These are phyloP conservation scores for Termitomyces sp. DNA, from an alignment of 768 basidiomycete species.

Conservation along the genomic window DNA sequence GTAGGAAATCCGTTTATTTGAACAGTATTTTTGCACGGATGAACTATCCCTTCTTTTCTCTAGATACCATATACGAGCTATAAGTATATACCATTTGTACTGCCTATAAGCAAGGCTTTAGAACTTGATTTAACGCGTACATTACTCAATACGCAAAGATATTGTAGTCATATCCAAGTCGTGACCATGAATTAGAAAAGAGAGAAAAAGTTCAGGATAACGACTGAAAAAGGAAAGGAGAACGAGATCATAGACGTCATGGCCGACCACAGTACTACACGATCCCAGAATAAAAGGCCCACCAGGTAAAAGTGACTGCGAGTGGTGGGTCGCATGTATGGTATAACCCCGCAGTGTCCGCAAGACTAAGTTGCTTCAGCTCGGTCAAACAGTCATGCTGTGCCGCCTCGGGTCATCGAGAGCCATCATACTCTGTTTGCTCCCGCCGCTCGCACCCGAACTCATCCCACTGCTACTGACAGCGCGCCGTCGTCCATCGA, in stretches of 20 bases:
- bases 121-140: conserved; percentile 2
- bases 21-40: no score
- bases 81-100: neutral
- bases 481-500: conserved; percentile 51
- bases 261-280: neutral
- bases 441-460: conserved; percentile 5
- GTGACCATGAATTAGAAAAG: conserved; percentile 8
- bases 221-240: neutral
- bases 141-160: conserved; percentile 4
- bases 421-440: conserved; percentile 29
- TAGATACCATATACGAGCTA: neutral
- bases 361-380: neutral
- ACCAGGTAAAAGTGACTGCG: neutral
- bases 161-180: conserved; percentile 6
- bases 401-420: conserved; percentile 56
- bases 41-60: neutral
- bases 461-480: conserved; percentile 15
- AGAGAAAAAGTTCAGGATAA: neutral
- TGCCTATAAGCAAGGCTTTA: neutral
- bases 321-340: neutral
- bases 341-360: conserved; percentile 6
- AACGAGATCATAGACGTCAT: neutral
- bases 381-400: conserved; percentile 54
- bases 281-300: neutral
- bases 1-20: no score